Evolutionary conservation across 2,329 filamentous ascomycete genomes (phyloP).

Genomic region (Ceratocystis eucalypticola): DNA sequence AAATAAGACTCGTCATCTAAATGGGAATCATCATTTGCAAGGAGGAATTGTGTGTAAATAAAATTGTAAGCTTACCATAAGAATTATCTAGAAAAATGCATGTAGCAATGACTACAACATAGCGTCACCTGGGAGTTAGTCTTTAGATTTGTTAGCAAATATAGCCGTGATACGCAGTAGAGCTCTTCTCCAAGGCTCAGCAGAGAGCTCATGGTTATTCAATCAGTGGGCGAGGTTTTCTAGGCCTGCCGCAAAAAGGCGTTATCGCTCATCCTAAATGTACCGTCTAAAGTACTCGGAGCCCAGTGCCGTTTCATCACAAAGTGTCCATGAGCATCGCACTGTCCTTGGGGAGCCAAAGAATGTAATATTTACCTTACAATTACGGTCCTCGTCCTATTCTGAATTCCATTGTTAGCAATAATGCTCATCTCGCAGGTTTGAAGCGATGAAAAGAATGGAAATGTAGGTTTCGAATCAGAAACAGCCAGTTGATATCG

Average conservation of each 20-base stretch:
- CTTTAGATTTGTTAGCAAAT: background rate
- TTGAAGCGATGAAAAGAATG: background rate
- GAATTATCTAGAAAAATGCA: background rate
- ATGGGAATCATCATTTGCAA: constrained; percentile 29
- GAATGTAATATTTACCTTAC: constrained; percentile 16
- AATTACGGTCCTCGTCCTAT: constrained; percentile 13
- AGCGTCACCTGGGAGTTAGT: background rate
- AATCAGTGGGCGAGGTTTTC: constrained; percentile 99
- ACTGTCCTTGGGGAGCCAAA: constrained; percentile 17
- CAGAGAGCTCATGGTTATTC: constrained; percentile 7
- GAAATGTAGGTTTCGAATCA: constrained; percentile 37
- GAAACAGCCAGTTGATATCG: constrained; percentile 74
- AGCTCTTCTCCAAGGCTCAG: background rate
- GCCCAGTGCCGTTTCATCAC: constrained; percentile 97
- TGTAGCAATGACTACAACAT: background rate
- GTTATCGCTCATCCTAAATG: constrained; percentile 59
- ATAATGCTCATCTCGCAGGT: constrained; percentile 10
- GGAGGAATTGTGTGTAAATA: background rate
- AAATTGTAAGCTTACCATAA: constrained; percentile 15
- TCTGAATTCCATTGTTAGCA: constrained; percentile 26
- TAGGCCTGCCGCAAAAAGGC: constrained; percentile 95
- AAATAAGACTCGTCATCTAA: constrained; percentile 70
- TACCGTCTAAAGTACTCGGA: constrained; percentile 48
- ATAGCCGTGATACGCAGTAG: background rate
- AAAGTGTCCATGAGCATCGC: constrained; percentile 22